These are phyloP conservation scores for Sporothrix schenckii DNA, from an alignment of 2,329 filamentous ascomycete genomes.

Conservation along the genomic window DNA sequence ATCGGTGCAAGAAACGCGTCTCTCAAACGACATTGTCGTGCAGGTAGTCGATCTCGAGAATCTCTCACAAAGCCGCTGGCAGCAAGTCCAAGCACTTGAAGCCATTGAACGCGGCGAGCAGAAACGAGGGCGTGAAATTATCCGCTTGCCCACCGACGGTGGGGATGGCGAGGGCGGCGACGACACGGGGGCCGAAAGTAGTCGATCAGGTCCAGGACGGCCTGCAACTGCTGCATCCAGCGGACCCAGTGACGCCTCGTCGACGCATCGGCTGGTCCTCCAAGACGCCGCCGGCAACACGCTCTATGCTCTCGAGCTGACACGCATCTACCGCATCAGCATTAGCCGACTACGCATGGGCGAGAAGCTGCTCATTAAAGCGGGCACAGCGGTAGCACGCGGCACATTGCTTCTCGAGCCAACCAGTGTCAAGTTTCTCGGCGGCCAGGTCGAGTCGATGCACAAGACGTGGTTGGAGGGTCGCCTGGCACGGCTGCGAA, in stretches of 20 bases:
- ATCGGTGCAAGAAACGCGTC: constrained; percentile 55
- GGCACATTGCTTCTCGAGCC: constrained; percentile 80
- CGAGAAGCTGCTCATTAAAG: constrained; percentile 74
- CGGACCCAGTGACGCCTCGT: constrained; percentile 45
- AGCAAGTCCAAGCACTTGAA: constrained; percentile 82
- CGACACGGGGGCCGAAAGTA: constrained; percentile 27
- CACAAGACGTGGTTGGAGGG: constrained; percentile 76
- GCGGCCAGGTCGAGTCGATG: constrained; percentile 81
- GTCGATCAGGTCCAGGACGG: constrained; percentile 2
- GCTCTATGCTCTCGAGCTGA: constrained; percentile 73
- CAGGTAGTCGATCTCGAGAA: constrained; percentile 89
- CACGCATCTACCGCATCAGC: constrained; percentile 65
- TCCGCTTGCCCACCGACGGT: constrained; percentile 59
- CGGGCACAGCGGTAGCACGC: constrained; percentile 67
- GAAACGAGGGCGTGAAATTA: constrained; percentile 76
- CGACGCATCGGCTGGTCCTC: constrained; percentile 78
- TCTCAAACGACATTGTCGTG: constrained; percentile 68
- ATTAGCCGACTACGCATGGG: constrained; percentile 72
- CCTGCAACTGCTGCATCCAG: constrained; percentile 27
- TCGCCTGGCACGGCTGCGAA: constrained; percentile 69
- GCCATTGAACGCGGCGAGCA: constrained; percentile 71
- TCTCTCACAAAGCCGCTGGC: constrained; percentile 76
- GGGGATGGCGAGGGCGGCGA: constrained; percentile 48
- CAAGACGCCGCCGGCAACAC: constrained; percentile 76
- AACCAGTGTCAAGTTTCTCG: constrained; percentile 68